Conservation (phyloP, 352 stramenopile species). For the Phytophthora cactorum region DNA sequence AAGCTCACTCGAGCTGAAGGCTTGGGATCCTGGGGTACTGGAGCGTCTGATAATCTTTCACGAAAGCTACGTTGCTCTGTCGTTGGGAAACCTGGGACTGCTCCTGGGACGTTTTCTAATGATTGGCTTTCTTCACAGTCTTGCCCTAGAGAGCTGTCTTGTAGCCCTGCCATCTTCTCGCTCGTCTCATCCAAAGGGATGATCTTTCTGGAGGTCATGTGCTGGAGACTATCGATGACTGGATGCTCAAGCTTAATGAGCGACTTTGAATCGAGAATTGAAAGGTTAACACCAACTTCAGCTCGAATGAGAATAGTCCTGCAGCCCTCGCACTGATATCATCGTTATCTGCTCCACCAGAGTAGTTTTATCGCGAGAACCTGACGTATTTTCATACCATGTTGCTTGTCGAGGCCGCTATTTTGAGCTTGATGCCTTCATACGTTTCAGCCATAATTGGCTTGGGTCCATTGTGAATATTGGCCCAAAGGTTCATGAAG, state of each 20-base stretch:
- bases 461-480: too few relatives aligned
- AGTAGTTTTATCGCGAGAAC: slow-evolving; percentile 6
- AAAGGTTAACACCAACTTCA: not conserved
- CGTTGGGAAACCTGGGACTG: not conserved
- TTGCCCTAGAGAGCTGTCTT: slow-evolving; percentile 1
- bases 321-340: slow-evolving; percentile 20
- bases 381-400: not conserved
- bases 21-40: slow-evolving; percentile 1
- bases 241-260: not conserved
- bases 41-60: slow-evolving; percentile 9
- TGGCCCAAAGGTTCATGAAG: too few relatives aligned
- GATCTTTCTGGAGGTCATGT: slow-evolving; percentile 31
- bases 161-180: not conserved
- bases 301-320: slow-evolving; percentile 20
- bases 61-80: slow-evolving; percentile 10
- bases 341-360: slow-evolving; percentile 8
- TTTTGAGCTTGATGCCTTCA: not conserved
- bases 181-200: slow-evolving; percentile 19
- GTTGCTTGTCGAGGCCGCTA: not conserved
- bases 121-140: slow-evolving; percentile 1
- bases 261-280: not conserved
- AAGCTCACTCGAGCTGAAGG: slow-evolving; percentile 27
- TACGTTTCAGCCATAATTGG: too few relatives aligned
- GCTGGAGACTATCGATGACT: not conserved
- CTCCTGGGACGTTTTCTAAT: slow-evolving; percentile 8